A percentile compares a stretch with the other conserved stretches of the same genome.
Conservation (phyloP, 2,329 filamentous ascomycete genomes). For the Pseudogymnoascus sp. region DNA sequence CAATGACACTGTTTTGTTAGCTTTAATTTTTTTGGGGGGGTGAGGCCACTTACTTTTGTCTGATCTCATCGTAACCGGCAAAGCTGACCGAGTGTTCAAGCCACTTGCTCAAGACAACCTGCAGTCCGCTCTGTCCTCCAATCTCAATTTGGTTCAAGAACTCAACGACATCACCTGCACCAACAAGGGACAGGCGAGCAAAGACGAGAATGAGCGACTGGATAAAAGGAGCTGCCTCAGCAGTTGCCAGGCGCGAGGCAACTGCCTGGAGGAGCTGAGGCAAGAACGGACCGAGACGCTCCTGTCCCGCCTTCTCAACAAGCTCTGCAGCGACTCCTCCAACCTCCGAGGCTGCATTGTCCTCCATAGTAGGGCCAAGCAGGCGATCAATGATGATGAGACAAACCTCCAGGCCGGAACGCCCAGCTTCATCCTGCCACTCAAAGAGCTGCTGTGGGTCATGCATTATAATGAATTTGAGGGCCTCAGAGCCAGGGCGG, state of each 20-base stretch:
- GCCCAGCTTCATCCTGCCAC: slow-evolving; percentile 74
- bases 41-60: slow-evolving; percentile 68
- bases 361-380: slow-evolving; percentile 74
- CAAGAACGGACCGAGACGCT: slow-evolving; percentile 82
- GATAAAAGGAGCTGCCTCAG: slow-evolving; percentile 80
- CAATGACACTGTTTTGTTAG: slow-evolving; percentile 63
- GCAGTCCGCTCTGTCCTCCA: slow-evolving; percentile 69
- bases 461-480: slow-evolving; percentile 83
- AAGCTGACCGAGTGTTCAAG: slow-evolving; percentile 95
- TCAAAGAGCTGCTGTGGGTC: slow-evolving; percentile 83
- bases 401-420: slow-evolving; percentile 79
- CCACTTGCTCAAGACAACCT: slow-evolving; percentile 90
- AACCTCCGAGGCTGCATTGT: slow-evolving; percentile 91
- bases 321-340: slow-evolving; percentile 89
- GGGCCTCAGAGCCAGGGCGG: slow-evolving; percentile 73
- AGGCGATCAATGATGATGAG: slow-evolving; percentile 89
- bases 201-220: slow-evolving; percentile 95
- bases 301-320: slow-evolving; percentile 89
- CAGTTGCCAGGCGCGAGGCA: slow-evolving; percentile 72
- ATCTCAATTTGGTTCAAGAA: slow-evolving; percentile 84
- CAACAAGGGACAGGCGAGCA: slow-evolving; percentile 76
- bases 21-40: background rate
- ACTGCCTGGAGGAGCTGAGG: slow-evolving; percentile 84
- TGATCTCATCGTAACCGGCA: slow-evolving; percentile 95
- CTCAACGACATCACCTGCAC: slow-evolving; percentile 80